These are phyloP conservation scores for Dalbergia cochinchinensis DNA, from an alignment of 306 rosid species.

Conservation along the genomic window DNA sequence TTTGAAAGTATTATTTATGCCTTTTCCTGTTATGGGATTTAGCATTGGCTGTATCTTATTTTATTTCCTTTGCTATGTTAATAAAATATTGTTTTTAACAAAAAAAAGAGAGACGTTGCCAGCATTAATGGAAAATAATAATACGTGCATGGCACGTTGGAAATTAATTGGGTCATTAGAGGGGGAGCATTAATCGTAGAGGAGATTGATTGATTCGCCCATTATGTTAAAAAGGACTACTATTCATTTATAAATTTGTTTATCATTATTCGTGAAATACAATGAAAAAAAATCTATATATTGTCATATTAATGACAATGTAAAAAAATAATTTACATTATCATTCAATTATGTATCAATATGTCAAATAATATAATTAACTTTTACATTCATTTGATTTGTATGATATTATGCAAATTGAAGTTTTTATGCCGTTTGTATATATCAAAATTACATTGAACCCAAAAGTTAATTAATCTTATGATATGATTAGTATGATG, in stretches of 20 bases:
- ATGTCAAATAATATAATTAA: too few species aligned
- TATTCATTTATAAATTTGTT: neutral
- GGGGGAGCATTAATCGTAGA: neutral
- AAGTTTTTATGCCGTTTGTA: too few species aligned
- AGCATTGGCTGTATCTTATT: neutral
- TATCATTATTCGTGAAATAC: neutral
- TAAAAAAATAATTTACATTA: too few species aligned
- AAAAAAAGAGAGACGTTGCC: neutral
- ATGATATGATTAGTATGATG: too few species aligned
- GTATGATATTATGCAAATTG: too few species aligned
- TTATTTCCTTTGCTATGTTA: neutral
- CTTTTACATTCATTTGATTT: too few species aligned
- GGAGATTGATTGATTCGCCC: neutral
- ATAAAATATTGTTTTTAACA: neutral
- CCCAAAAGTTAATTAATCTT: too few species aligned
- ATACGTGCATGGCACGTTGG: slow-evolving; percentile 11
- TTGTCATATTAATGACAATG: too few species aligned
- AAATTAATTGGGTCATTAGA: neutral
- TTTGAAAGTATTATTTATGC: neutral
- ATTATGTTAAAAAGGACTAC: too few species aligned
- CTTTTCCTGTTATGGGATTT: neutral
- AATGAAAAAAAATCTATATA: too few species aligned
- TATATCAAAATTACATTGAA: too few species aligned
- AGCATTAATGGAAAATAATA: neutral
- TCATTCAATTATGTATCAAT: too few species aligned